Base-by-base conservation (phyloP, 2,329 filamentous ascomycete species). In the Lachnellula subtilissima region DNA sequence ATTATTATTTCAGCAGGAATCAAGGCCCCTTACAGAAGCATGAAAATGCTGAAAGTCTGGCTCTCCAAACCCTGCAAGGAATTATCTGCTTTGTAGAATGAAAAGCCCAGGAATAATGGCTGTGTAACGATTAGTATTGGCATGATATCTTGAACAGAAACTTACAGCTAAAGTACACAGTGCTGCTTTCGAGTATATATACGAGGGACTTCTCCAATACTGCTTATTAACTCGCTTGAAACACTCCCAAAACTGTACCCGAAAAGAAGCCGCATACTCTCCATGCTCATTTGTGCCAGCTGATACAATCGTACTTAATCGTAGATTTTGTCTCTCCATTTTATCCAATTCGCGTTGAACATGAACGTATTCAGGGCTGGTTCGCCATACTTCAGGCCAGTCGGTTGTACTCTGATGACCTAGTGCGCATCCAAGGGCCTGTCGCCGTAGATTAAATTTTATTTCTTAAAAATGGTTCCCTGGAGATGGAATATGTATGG, bases 141-240 rank as follows among this genome's bases (percentile, higher is more conserved):
- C 28, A 32, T 32, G 9, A 1, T 32, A 32, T 32, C 3, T 32
- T 32, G 28, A 32, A 32, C 12, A 4, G 9, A 9, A 32, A 32
- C 9, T 11, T 32, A 32, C 28, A 32, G 28, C 28, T 11, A 32
- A 58, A 36, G 79, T 72, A 60, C 79, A 83, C 23, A 89, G 79
- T 1, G 78, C 70, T 1, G 79, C 64, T 73, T 91, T 91, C 52
- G 84, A 82, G 72, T 88, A 90, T 65, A 92, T 86, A 72, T 91
- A 92, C 1, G 80, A 77, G 0, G 88, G 88, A 1, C 81, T 88
- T 51, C 88, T 82, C 87, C 88, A 92, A 75, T 89, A 89, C 69
- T 91, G 88, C 65, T 87, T 78, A 71, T 89, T 90, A 12, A 89
- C 83, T 58, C 88, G 85, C 7, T 77, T 64, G 1, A 82, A 83